Evolutionary conservation across 2,329 filamentous ascomycete species (phyloP), one percentile per base, ranked within the genome.

Genomic region (Phyllosticta citrichinensis): DNA sequence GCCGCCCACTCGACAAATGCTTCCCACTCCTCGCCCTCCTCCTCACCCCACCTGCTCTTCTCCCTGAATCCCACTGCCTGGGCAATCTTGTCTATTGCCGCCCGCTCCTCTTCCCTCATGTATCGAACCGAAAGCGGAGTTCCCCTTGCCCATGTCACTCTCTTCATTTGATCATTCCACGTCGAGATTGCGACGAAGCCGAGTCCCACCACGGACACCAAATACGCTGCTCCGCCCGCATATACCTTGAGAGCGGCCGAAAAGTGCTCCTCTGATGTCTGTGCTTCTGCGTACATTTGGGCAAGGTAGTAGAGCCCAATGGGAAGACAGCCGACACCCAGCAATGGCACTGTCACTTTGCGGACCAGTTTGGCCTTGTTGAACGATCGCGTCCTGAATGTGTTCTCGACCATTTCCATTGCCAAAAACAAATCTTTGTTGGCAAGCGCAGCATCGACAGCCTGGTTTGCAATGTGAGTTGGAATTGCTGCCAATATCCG

Each of bases 41-140:
- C 94, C 71, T 97, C 91, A 1, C 94, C 94, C 70, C 89, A 83
- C 71, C 87, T 85, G 77, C 83, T 86, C 27, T 79, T 75, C 71
- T 96, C 89, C 68, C 87, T 87, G 75, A 97, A 99, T 0, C 94
- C 94, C 90, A 94, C 99, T 0, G 90, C 87, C 65, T 87, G 84
- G 0, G 92, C 91, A 62, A 99, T 84, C 69, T 83, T 86, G 76
- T 99, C 94, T 65, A 96, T 79, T 0, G 91, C 91, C 3, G 87
- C 88, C 24, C 94, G 81, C 78, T 99, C 92, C 65, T 96, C 91
- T 72, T 97, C 94, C 35, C 90, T 81, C 59, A 96, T 73, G 89
- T 92, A 97, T 14, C 94, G 83, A 68, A 90, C 83, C 64, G 88
- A 82, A 64, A 97, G 76, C 22, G 89, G 87, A 35, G 90, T 87